Percentiles rank a stretch among this genome's conserved stretches.
phyloP scores from a whole-genome alignment of 2,329 filamentous ascomycete species.

The Hypocrella siamensis region DNA sequence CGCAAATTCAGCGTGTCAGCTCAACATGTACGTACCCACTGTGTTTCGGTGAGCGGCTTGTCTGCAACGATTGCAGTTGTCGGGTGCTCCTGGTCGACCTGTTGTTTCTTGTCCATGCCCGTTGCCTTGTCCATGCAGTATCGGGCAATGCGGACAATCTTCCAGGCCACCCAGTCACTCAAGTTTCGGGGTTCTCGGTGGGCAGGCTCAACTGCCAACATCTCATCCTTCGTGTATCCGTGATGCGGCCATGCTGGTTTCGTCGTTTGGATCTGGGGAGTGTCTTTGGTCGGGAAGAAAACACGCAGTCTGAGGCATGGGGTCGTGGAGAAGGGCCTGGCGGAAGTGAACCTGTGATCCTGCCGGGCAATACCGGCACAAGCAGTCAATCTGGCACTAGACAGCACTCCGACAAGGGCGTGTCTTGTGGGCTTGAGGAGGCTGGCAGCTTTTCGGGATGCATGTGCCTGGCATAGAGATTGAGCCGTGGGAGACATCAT shows the following conservation, averaged over 20 bases:
- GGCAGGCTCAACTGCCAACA: conserved; percentile 56
- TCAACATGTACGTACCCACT: conserved; percentile 65
- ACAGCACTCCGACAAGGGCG: conserved; percentile 3
- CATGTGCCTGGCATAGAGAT: conserved; percentile 5
- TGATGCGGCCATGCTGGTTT: conserved; percentile 55
- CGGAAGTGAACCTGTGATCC: not conserved
- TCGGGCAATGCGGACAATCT: conserved; percentile 58
- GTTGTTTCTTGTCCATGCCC: conserved; percentile 56
- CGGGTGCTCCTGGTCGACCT: conserved; percentile 41
- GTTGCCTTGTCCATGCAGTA: conserved; percentile 73
- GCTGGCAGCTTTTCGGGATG: conserved; percentile 11
- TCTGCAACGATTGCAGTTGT: conserved; percentile 37
- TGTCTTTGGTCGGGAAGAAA: conserved; percentile 48
- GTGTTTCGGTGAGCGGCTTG: conserved; percentile 59
- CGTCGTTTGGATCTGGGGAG: conserved; percentile 44
- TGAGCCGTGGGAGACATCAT: conserved; percentile 14
- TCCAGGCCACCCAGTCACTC: conserved; percentile 67
- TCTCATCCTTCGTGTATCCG: conserved; percentile 64
- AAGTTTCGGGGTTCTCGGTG: conserved; percentile 59
- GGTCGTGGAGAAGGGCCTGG: conserved; percentile 34
- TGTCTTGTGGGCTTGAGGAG: conserved; percentile 6
- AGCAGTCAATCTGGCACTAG: conserved; percentile 6
- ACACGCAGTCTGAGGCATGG: conserved; percentile 29
- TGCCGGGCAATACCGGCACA: conserved; percentile 5
- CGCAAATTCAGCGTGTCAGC: too few species aligned